Evolutionary conservation across 2,329 filamentous ascomycete species (phyloP).

Genomic region (Sporothrix inflata): DNA sequence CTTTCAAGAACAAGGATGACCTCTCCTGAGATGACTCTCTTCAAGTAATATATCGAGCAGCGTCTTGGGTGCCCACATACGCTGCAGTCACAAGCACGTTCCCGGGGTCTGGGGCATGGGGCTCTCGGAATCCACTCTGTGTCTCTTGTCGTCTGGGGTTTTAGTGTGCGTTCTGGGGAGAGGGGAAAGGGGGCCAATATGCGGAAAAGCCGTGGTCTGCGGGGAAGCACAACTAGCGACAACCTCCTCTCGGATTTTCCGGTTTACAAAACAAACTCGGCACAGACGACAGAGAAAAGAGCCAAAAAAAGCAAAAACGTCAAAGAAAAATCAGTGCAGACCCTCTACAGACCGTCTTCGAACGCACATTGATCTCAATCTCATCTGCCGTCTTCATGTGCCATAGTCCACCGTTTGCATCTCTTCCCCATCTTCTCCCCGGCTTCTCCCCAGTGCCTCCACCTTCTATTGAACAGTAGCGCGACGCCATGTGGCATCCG

Average conservation of each 20-base stretch:
- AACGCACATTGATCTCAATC: neutral
- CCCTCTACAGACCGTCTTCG: neutral
- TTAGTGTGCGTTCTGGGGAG: neutral
- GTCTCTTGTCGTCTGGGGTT: neutral
- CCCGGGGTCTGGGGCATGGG: too few species aligned
- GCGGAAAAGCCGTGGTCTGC: neutral
- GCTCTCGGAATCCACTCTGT: neutral
- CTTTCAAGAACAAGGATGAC: neutral
- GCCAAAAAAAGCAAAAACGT: neutral
- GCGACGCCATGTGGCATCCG: neutral
- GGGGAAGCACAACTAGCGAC: neutral
- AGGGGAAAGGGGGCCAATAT: neutral
- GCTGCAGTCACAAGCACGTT: neutral
- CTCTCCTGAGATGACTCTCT: neutral
- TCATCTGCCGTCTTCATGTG: constrained; percentile 7
- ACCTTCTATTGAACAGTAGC: neutral
- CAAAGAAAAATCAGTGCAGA: neutral
- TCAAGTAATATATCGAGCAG: constrained; percentile 1
- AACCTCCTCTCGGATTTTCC: neutral
- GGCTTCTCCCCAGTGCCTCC: neutral
- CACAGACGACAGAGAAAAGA: neutral
- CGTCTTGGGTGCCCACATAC: neutral
- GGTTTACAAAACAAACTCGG: neutral
- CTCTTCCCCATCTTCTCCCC: neutral
- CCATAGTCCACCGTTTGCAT: neutral